Evolutionary conservation across 768 basidiomycete genomes (phyloP), one percentile per base, ranked within the genome.

Genomic region (Asterophora parasitica): DNA sequence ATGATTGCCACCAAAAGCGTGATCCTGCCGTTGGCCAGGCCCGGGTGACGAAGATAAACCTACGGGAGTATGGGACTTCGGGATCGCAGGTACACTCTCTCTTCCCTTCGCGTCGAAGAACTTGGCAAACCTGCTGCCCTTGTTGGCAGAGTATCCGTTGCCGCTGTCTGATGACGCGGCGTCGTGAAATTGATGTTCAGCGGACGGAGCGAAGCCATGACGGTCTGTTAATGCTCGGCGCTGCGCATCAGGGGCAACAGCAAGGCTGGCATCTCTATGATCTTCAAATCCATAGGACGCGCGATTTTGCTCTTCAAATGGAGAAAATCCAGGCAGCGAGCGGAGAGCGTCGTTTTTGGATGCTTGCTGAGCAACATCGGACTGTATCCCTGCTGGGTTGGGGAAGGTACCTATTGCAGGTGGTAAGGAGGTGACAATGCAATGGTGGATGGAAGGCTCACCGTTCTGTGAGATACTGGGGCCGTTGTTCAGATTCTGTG

Each of bases 71-170:
- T 69, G 65, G 20, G 66, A 55, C 49, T 78, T 79, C 12, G 66
- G 57, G 27, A 65, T 53, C 32, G 64, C 51, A 15, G 58, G 42
- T 26, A 53, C 55, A 15, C 57, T 58, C 11, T 82, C 81, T 52
- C 74, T 75, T 19, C 68, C 64, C 63, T 87, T 89, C n/a, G 76
- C 76, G 55, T 91, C 88, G 53, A 91, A 92, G 64, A 90, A 89
- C 61, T 90, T 92, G 27, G 88, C 89, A 62, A 91, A 86, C 31
- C 89, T 82, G 60, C 88, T 91, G 33, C 88, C 88, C 63, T 84
- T 88, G 19, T 73, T 74, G 27, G 72, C 67, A 11, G 78, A 71
- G 58, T 77, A 70, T 27, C 76, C 73, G 20, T 72, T 71, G 19
- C 69, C 69, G 43, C 57, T 66, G 7, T 70, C 69, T 7, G 47